Conservation (phyloP, 441 rosid genomes). For the Manihot esculenta region DNA sequence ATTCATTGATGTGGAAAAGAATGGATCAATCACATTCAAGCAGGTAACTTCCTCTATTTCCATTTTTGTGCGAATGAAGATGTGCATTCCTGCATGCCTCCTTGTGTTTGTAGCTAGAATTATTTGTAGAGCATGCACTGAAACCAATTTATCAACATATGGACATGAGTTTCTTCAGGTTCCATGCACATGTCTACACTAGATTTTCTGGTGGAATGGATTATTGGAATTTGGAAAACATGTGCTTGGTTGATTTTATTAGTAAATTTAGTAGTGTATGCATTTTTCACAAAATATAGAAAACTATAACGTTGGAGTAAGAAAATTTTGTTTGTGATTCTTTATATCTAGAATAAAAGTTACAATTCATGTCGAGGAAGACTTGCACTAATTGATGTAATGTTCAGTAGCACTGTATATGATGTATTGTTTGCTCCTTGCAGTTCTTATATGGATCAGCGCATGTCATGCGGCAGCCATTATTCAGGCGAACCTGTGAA, state of each 20-base stretch:
- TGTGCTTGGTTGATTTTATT: neutral
- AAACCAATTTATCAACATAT: neutral
- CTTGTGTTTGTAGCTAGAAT: neutral
- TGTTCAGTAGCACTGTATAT: neutral
- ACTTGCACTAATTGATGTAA: neutral
- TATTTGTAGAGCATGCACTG: neutral
- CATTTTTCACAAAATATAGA: neutral
- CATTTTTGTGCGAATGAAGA: neutral
- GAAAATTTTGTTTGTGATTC: neutral
- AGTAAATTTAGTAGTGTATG: neutral
- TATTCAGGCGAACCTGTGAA: constrained; percentile 67
- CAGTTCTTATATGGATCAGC: constrained; percentile 85
- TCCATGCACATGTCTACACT: neutral
- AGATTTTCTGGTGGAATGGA: neutral
- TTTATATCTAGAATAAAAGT: neutral
- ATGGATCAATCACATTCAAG: constrained; percentile 74
- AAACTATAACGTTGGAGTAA: neutral
- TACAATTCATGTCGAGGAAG: neutral
- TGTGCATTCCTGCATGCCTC: neutral
- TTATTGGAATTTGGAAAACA: neutral
- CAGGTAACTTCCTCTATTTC: constrained; percentile 48
- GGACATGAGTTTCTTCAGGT: neutral
- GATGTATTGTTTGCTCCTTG: constrained; percentile 29
- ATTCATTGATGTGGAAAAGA: constrained; percentile 75
- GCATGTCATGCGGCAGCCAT: constrained; percentile 63